phyloP scores from a whole-genome alignment of 768 basidiomycete species.

The Udeniomyces megalosporus region DNA sequence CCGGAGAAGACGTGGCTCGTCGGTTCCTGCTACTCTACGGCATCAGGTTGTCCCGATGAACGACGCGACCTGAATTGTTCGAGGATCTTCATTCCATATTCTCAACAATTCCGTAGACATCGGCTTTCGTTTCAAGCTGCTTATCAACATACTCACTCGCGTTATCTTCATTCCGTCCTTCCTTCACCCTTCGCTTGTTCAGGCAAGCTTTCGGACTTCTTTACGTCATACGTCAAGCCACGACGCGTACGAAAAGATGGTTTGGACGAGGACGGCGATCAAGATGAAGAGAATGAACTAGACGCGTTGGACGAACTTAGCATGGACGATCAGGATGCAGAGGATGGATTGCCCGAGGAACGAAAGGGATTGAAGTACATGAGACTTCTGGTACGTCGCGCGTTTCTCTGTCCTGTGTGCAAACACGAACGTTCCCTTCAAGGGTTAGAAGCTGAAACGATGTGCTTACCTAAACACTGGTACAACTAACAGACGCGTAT shows the following conservation, averaged over 20 bases:
- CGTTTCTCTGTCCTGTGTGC: conserved; percentile 13
- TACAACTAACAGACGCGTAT: conserved; percentile 57
- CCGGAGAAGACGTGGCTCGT: no score
- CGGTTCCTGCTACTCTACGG: no score
- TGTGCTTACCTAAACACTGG: background rate
- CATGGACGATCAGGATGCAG: conserved; percentile 55
- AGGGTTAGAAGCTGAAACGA: background rate
- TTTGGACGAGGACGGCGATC: background rate
- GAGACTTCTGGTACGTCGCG: conserved; percentile 51
- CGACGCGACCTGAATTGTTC: no score
- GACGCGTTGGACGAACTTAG: conserved; percentile 37
- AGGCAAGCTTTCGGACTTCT: conserved; percentile 57
- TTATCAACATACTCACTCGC: background rate
- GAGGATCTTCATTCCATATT: no score
- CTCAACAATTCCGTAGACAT: no score
- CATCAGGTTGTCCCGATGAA: no score
- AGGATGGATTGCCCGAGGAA: conserved; percentile 36
- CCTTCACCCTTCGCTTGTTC: background rate
- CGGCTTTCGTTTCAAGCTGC: background rate
- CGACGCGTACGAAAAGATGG: background rate
- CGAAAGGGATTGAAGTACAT: conserved; percentile 47
- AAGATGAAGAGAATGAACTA: conserved; percentile 28
- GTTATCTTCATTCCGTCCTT: background rate
- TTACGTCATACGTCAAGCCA: conserved; percentile 44
- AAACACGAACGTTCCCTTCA: conserved; percentile 8